Evolutionary conservation across 2,329 filamentous ascomycete species (phyloP).

Genomic region (Colletotrichum godetiae): DNA sequence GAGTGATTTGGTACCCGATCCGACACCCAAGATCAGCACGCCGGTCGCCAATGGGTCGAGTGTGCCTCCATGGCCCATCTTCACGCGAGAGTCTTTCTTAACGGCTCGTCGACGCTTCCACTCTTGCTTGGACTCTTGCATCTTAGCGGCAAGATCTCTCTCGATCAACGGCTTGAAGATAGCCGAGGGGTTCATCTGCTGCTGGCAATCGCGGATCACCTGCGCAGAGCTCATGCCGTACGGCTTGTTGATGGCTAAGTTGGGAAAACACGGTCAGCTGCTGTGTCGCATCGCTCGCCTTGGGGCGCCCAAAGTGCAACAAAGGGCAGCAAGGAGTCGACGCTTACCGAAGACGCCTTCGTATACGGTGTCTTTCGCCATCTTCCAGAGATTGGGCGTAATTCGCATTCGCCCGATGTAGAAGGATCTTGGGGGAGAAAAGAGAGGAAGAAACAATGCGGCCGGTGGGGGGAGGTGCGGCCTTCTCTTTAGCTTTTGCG

Average conservation of each 20-base stretch:
- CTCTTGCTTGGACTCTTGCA: slow-evolving; percentile 68
- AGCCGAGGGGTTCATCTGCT: slow-evolving; percentile 82
- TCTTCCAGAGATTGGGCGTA: slow-evolving; percentile 52
- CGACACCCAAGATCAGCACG: slow-evolving; percentile 89
- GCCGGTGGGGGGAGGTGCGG: slow-evolving; percentile 4
- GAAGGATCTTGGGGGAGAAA: not conserved
- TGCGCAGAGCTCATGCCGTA: slow-evolving; percentile 88
- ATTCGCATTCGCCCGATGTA: slow-evolving; percentile 44
- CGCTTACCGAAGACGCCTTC: slow-evolving; percentile 69
- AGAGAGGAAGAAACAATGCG: not conserved
- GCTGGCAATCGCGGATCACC: slow-evolving; percentile 88
- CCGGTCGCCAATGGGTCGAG: slow-evolving; percentile 95
- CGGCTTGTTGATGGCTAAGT: slow-evolving; percentile 90
- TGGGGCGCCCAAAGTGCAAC: not conserved
- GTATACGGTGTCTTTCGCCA: slow-evolving; percentile 64
- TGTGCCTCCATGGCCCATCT: slow-evolving; percentile 96
- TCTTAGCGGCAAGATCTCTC: slow-evolving; percentile 66
- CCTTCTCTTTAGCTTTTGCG: slow-evolving; percentile 32
- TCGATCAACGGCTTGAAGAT: slow-evolving; percentile 84
- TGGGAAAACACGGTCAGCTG: slow-evolving; percentile 8
- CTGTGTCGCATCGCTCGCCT: slow-evolving; percentile 6
- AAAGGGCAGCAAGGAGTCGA: not conserved
- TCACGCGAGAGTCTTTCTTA: slow-evolving; percentile 76
- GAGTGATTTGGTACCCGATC: slow-evolving; percentile 86
- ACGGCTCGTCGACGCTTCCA: slow-evolving; percentile 67